Evolutionary conservation across 768 basidiomycete species (phyloP), one percentile per base, ranked within the genome.

Genomic region (Dioszegia hungarica): DNA sequence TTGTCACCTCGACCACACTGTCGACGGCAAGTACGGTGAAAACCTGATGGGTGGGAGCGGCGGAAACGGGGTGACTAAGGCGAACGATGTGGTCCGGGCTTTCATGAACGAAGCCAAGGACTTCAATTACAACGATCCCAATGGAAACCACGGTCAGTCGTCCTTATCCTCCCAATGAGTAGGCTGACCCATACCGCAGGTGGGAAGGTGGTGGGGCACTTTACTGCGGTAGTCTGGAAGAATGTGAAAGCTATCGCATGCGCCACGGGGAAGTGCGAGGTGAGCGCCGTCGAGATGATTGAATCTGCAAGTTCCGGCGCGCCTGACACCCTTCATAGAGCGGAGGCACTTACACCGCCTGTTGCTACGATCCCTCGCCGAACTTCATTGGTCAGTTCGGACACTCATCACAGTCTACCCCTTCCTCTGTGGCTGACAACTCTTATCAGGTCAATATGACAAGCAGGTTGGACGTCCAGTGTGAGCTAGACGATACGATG

Each of bases 41-140:
- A 54, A 54, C 33, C 52, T 54, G 8, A 41, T 54, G 52, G 52
- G 37, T 20, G 52, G 52, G 25, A 24, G 19, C 24, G 52, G 39
- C 2, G 52, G 52, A n/a, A 29, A 25, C 34, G 52, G 39, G 22
- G 24, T 19, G 10, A n/a, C 40, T 1, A 20, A 8, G 5, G 39
- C 52, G 5, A 39, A 39, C 5, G 54, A 56, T 47, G 27, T 46
- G 14, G 54, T 56, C 24, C 17, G 19, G 15, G 36, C 31, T 9
- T 56, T 34, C 24, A 39, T 56, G 54, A 19, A 22, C 22, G 52
- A 54, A 24, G 24, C 39, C 12, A 14, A 36, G 14, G 25, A 51
- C 27, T 51, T 38, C 24, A 27, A 51, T n/a, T 51, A 51, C 28
- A 19, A 11, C 22, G 25, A 38, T 38, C 49, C 49, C 5, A 33